A percentile compares a stretch with the other conserved stretches of the same genome.
Conservation (phyloP, 257 asterid species). For the Ballota nigra region DNA sequence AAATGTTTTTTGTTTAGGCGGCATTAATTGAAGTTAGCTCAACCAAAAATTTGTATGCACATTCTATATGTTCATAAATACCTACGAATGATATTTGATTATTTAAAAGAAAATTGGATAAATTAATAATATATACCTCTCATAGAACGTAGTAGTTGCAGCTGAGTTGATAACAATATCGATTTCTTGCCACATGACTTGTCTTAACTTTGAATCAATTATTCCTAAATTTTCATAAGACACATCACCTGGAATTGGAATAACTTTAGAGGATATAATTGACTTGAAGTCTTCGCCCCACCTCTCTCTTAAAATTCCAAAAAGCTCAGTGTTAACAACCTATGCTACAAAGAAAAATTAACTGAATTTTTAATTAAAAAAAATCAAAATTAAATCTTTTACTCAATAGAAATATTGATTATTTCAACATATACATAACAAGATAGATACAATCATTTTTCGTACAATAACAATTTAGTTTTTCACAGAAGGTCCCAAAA, state of each 20-base stretch:
- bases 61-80: too few species aligned
- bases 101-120: background rate
- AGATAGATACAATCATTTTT: too few species aligned
- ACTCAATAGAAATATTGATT: too few species aligned
- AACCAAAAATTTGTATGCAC: too few species aligned
- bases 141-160: conserved; percentile 57
- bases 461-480: too few species aligned
- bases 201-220: conserved; percentile 13
- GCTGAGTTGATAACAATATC: conserved; percentile 61
- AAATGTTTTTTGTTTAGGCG: too few species aligned
- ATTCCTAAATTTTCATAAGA: conserved; percentile 35
- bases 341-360: too few species aligned
- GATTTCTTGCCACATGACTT: conserved; percentile 36
- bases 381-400: too few species aligned
- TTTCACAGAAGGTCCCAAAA: too few species aligned
- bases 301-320: conserved; percentile 37
- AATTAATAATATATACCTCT: conserved; percentile 22
- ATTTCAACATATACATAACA: too few species aligned
- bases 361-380: too few species aligned
- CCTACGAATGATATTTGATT: background rate
- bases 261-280: conserved; percentile 21
- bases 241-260: conserved; percentile 37
- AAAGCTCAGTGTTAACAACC: conserved; percentile 38
- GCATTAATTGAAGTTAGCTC: too few species aligned
- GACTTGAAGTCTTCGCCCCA: conserved; percentile 19